Conservation (phyloP, 441 rosid genomes). For the Bocquillonia castaneifolia region DNA sequence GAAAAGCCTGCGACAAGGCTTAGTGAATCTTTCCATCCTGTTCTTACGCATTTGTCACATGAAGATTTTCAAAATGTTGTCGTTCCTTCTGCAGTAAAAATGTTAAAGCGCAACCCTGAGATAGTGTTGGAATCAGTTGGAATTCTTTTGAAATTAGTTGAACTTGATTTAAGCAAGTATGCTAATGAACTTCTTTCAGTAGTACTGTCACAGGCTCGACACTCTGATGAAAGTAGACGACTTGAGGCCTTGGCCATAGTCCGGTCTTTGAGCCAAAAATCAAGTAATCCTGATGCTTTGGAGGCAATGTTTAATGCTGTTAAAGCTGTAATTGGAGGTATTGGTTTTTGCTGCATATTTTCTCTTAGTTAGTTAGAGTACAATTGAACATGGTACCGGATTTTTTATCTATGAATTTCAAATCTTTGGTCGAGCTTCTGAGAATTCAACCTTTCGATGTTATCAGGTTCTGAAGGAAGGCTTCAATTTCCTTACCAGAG, state of each 20-base stretch:
- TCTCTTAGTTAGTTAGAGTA: neutral
- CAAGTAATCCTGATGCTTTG: slow-evolving; percentile 90
- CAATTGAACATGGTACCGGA: neutral
- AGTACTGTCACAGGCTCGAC: slow-evolving; percentile 78
- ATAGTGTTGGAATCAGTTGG: slow-evolving; percentile 84
- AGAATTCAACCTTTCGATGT: slow-evolving; percentile 15
- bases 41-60: slow-evolving; percentile 56
- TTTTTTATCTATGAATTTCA: slow-evolving; percentile 1
- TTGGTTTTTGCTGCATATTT: slow-evolving; percentile 22
- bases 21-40: slow-evolving; percentile 63
- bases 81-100: slow-evolving; percentile 77
- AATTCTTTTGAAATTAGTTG: slow-evolving; percentile 56
- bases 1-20: slow-evolving; percentile 64
- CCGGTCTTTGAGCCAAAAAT: slow-evolving; percentile 64
- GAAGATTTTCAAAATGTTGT: slow-evolving; percentile 78
- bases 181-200: slow-evolving; percentile 75
- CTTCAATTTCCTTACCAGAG: slow-evolving; percentile 92
- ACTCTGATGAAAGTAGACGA: slow-evolving; percentile 86
- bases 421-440: neutral
- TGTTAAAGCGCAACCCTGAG: slow-evolving; percentile 99
- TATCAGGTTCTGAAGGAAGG: slow-evolving; percentile 92
- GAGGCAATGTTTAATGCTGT: slow-evolving; percentile 77
- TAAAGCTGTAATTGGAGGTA: slow-evolving; percentile 92
- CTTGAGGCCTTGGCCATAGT: slow-evolving; percentile 64
- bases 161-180: slow-evolving; percentile 90